Evolutionary conservation across 345 rosid species (phyloP).

Genomic region (Erysimum cheiranthoides): DNA sequence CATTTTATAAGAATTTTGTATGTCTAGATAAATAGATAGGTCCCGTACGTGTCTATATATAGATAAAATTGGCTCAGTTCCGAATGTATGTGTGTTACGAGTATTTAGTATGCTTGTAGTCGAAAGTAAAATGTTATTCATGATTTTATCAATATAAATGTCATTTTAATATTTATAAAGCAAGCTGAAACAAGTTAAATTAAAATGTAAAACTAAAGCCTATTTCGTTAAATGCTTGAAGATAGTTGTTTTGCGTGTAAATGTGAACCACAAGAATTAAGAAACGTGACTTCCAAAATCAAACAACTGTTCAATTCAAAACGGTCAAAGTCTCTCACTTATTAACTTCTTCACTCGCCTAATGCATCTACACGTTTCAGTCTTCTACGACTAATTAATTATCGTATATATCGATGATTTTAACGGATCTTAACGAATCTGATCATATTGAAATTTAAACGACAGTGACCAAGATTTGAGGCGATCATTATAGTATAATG

Average conservation of each 20-base stretch:
- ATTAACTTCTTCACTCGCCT: neutral
- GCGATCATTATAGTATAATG: no score
- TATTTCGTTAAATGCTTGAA: conserved; percentile 11
- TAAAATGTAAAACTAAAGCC: conserved; percentile 17
- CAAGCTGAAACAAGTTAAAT: conserved; percentile 17
- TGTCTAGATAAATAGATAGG: no score
- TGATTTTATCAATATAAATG: no score
- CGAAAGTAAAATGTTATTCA: no score
- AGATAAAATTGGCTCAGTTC: no score
- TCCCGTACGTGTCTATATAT: no score
- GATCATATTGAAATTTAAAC: neutral
- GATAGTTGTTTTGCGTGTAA: conserved; percentile 23
- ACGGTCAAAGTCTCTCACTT: neutral
- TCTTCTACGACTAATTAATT: neutral
- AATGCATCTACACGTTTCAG: conserved; percentile 19
- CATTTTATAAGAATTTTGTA: no score
- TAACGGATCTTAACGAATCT: neutral
- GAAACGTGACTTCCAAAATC: conserved; percentile 11
- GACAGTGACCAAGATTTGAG: no score
- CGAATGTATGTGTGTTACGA: no score
- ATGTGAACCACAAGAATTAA: conserved; percentile 23
- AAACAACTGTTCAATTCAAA: conserved; percentile 8
- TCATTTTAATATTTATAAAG: no score
- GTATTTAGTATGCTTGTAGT: no score
- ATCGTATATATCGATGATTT: neutral